Evolutionary conservation across 2,329 filamentous ascomycete genomes (phyloP), one percentile per base, ranked within the genome.

Genomic region (Fusarium sp.): DNA sequence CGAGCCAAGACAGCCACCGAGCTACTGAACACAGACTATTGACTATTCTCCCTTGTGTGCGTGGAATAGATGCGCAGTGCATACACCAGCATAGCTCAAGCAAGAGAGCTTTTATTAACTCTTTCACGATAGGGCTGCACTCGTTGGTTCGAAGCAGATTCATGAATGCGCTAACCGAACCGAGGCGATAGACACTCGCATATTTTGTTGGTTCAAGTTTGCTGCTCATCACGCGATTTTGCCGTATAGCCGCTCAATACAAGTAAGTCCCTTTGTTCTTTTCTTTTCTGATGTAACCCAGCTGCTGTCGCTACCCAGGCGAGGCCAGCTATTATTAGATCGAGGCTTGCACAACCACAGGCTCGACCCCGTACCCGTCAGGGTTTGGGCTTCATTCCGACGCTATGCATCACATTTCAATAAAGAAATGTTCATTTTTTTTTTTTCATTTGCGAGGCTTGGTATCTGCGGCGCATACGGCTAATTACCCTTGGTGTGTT

Each of bases 291-390:
- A 49, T 59, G 49, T 39, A 60, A 60, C 57, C 54, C 54, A 38
- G 17, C 19, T 38, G 10, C 19, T 19, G 35, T 23, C 13, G 56
- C 54, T 48, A 54, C 32, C 37, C 25, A 51, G 46, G 39, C 50
- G 43, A 65, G 51, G 47, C 58, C 44, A 48, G 13, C 48, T 65
- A 65, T 65, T 62, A 46, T 65, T 65, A 65, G 57, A 43, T 50
- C 32, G 38, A 38, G 8, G 32, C 42, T 57, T 57, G n/a, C 31
- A 29, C 13, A 17, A 48, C 31, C 10, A 15, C 31, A 29, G 37
- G 51, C 37, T 42, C 13, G 38, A 27, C 29, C 15, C 19, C 19
- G 19, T 19, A 19, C 19, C 3, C 19, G 49, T 33, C 36, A 33
- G 41, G 46, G 17, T 37, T 41, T 15, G 21, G 37, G 27, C 33